A percentile compares a stretch with the other conserved stretches of the same genome.
phyloP scores from a whole-genome alignment of 2,329 filamentous ascomycete genomes.

The Madurella fahalii region DNA sequence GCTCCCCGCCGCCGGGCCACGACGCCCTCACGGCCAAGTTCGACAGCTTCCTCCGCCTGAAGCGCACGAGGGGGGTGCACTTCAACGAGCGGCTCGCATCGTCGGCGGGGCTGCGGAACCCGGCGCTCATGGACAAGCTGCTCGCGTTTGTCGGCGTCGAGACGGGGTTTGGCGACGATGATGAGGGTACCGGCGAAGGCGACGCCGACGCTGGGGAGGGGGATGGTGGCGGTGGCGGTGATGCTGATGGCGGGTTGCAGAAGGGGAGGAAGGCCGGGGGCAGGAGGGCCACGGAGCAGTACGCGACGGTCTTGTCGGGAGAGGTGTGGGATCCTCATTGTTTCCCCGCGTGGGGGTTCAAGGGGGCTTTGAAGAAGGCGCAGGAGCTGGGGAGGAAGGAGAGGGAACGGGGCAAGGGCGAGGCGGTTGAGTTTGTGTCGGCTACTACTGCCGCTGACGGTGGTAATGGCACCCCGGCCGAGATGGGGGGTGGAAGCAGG shows the following conservation, averaged over 20 bases:
- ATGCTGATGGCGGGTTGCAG: constrained; percentile 26
- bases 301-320: constrained; percentile 56
- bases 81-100: constrained; percentile 72
- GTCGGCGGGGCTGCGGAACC: constrained; percentile 66
- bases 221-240: constrained; percentile 40
- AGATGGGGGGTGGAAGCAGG: constrained; percentile 27
- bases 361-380: constrained; percentile 45
- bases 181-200: constrained; percentile 34
- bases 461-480: constrained; percentile 21
- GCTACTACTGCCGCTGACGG: constrained; percentile 26
- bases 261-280: not conserved
- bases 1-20: constrained; percentile 41
- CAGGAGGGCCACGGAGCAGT: constrained; percentile 48
- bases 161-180: constrained; percentile 33
- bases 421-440: constrained; percentile 49
- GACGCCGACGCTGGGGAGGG: too few species aligned
- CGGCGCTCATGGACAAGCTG: constrained; percentile 67
- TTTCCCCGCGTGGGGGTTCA: constrained; percentile 54
- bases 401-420: constrained; percentile 41
- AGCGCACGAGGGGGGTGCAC: constrained; percentile 65
- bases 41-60: constrained; percentile 69
- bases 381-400: constrained; percentile 45
- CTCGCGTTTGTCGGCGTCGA: constrained; percentile 59
- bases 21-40: constrained; percentile 59
- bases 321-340: constrained; percentile 55